A percentile compares a stretch with the other conserved stretches of the same genome.
phyloP scores from a whole-genome alignment of 805 yeast species.

The Saturnispora sanitii region DNA sequence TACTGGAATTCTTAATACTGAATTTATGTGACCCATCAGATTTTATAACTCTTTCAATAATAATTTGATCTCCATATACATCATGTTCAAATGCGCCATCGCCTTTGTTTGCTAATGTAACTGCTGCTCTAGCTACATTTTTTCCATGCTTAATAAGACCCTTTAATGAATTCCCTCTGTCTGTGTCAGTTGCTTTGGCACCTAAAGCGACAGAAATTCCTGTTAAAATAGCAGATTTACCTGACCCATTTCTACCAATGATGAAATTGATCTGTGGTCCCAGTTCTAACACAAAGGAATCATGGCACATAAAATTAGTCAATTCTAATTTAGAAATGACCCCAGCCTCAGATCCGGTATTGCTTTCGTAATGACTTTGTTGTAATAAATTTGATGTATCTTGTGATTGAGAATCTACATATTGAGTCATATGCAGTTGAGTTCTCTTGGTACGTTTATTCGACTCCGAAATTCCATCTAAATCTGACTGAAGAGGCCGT shows the following conservation, averaged over 20 bases:
- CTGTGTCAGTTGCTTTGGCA: conserved; percentile 78
- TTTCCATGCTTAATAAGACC: conserved; percentile 72
- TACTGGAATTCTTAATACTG: conserved; percentile 41
- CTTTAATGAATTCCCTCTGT: conserved; percentile 65
- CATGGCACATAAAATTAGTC: conserved; percentile 85
- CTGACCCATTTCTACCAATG: conserved; percentile 85
- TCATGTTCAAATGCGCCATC: conserved; percentile 55
- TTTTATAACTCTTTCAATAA: conserved; percentile 57
- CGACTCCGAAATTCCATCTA: conserved; percentile 5
- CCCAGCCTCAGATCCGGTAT: conserved; percentile 46
- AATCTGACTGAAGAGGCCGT: background rate
- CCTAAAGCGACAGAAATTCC: conserved; percentile 85
- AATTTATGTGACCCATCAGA: conserved; percentile 46
- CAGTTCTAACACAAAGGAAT: conserved; percentile 59
- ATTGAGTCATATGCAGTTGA: conserved; percentile 18
- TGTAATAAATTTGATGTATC: background rate
- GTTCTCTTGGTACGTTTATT: conserved; percentile 8
- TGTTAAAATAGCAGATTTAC: conserved; percentile 80
- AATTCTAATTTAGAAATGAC: conserved; percentile 53
- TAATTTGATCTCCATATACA: conserved; percentile 57
- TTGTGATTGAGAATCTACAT: conserved; percentile 6
- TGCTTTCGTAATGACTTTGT: too few relatives aligned
- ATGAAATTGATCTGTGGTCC: conserved; percentile 81
- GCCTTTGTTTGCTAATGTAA: conserved; percentile 57
- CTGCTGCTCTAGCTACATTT: conserved; percentile 53